These are phyloP conservation scores for Sesbania bispinosa DNA, from an alignment of 306 rosid genomes.

Conservation along the genomic window DNA sequence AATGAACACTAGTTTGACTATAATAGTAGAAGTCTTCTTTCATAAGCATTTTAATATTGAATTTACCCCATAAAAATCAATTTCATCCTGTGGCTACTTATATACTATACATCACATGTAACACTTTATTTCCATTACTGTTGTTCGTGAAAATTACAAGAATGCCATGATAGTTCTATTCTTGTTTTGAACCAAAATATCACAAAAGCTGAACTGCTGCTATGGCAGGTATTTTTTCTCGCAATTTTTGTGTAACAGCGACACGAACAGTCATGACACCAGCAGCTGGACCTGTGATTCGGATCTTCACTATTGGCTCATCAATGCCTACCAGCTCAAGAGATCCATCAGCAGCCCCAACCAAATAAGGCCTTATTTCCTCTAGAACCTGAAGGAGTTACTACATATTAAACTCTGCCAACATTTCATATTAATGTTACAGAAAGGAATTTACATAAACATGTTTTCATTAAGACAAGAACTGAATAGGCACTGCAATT, in stretches of 20 bases:
- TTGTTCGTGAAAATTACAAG: slow-evolving; percentile 25
- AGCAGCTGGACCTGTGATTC: slow-evolving; percentile 70
- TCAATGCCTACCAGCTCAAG: slow-evolving; percentile 85
- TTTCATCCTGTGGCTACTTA: not conserved
- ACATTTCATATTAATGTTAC: not conserved
- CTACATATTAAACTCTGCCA: not conserved
- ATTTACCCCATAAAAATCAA: not conserved
- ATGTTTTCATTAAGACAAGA: slow-evolving; percentile 1
- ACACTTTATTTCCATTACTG: slow-evolving; percentile 4
- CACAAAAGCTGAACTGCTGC: slow-evolving; percentile 84
- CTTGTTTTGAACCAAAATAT: slow-evolving; percentile 7
- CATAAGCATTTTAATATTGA: slow-evolving; percentile 4
- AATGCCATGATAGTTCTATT: slow-evolving; percentile 10
- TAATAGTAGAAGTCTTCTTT: not conserved
- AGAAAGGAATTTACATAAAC: slow-evolving; percentile 8
- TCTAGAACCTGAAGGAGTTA: slow-evolving; percentile 64
- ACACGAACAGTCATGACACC: slow-evolving; percentile 94
- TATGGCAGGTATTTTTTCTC: slow-evolving; percentile 86
- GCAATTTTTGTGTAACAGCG: slow-evolving; percentile 88
- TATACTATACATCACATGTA: slow-evolving; percentile 28
- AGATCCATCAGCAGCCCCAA: slow-evolving; percentile 82
- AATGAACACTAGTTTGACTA: not conserved
- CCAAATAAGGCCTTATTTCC: slow-evolving; percentile 93
- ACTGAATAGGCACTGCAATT: slow-evolving; percentile 4
- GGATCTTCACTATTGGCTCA: slow-evolving; percentile 73